Percentiles rank a stretch among this genome's conserved stretches.
Evolutionary conservation across 441 rosid genomes (phyloP).

Genomic region (Adansonia rubrostipa): DNA sequence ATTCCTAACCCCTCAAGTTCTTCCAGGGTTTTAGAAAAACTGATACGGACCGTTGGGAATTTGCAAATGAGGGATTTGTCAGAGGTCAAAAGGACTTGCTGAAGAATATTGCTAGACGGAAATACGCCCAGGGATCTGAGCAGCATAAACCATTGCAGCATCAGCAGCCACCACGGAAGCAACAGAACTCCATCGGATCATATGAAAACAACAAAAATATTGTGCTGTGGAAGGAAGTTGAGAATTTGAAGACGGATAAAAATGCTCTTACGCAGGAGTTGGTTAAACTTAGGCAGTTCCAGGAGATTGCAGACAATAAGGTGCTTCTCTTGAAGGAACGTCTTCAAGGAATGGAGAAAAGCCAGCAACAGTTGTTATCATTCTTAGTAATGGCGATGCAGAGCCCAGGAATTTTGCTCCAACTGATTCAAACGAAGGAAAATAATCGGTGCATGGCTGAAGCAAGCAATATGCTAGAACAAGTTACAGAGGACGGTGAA

Average conservation of each 20-base stretch:
- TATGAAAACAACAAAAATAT: conserved; percentile 38
- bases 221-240: conserved; percentile 73
- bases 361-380: conserved; percentile 92
- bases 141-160: conserved; percentile 43
- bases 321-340: conserved; percentile 64
- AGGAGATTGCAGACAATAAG: conserved; percentile 69
- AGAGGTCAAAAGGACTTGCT: conserved; percentile 71
- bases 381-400: conserved; percentile 90
- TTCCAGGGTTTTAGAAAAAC: conserved; percentile 88
- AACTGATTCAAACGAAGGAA: conserved; percentile 78
- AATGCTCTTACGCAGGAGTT: conserved; percentile 68
- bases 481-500: conserved; percentile 53
- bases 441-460: conserved; percentile 68
- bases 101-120: conserved; percentile 67
- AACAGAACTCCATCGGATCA: conserved; percentile 35
- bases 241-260: conserved; percentile 70
- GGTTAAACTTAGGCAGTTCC: conserved; percentile 70
- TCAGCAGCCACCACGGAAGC: conserved; percentile 36
- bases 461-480: conserved; percentile 58
- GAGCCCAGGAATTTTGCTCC: conserved; percentile 73
- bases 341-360: conserved; percentile 87
- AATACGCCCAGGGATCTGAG: conserved; percentile 58
- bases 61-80: conserved; percentile 80
- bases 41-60: conserved; percentile 89
- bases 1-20: neutral